Base-by-base conservation (phyloP, 148 eudicot genomes). In the Chenopodium berlandieri region DNA sequence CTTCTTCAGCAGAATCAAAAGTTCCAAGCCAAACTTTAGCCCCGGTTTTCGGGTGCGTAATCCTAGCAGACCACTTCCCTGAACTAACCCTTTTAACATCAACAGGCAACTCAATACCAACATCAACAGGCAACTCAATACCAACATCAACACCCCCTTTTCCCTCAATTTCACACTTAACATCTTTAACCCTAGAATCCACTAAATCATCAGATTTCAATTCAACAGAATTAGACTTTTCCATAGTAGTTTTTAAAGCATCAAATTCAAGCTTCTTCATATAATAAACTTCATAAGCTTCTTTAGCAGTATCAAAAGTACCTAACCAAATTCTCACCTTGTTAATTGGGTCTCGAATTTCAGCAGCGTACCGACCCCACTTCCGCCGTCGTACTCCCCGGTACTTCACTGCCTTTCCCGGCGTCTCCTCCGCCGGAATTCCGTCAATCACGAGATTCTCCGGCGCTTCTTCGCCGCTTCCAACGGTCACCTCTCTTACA, bases 351-450 rank as follows among this genome's bases (percentile, higher is more conserved):
- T 86, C 75, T 0, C 85, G 72, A 64, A 84, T 86, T 67, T 86
- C 89, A 54, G 89, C 82, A 8, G 86, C 89, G 67, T 40, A 86
- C 65, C 79, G 84, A 0, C 89, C 88, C 89, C 86, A 86, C 73
- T 81, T 78, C 66, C 87, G 75, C 82, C 60, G 44, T 22, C 89
- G 64, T 11, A 87, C 82, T 7, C 87, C 87, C 3, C 31, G 73
- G 65, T 81, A 86, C 56, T 78, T 81, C 76, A 48, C 78, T 80
- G 13, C 25, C 5, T 60, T 40, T 13, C 71, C 72, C 32, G 79
- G 69, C 17, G 23, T 68, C 48, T 64, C 73, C 37, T 52, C 78
- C 75, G 31, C 44, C 31, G 46, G 7, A 22, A 12, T 25, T 16
- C 4, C 25, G 56, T 1, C 22, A 20, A 10, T 30, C 30, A 50